phyloP scores from a whole-genome alignment of 176 grass and related monocot species.

The Rhynchospora tenuis region DNA sequence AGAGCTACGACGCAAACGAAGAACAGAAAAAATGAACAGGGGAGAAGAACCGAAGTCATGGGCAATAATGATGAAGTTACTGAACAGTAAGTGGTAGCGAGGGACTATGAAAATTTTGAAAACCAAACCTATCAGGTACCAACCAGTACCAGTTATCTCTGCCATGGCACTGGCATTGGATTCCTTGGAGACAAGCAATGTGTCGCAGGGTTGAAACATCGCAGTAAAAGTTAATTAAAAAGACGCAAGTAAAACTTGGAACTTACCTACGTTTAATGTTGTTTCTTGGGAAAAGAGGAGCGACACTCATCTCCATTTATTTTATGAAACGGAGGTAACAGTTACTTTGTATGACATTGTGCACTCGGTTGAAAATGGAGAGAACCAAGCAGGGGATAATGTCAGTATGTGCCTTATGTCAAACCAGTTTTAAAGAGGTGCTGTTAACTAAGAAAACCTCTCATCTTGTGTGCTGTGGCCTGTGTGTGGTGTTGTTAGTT shows the following conservation, averaged over 20 bases:
- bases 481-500: neutral
- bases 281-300: neutral
- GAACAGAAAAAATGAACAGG: neutral
- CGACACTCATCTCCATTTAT: neutral
- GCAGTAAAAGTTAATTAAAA: slow-evolving; percentile 17
- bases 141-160: neutral
- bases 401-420: neutral
- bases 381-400: neutral
- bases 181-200: slow-evolving; percentile 10
- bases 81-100: neutral
- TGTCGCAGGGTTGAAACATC: neutral
- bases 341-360: neutral
- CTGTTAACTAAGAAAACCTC: slow-evolving; percentile 6
- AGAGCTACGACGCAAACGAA: neutral
- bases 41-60: neutral
- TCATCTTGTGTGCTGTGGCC: neutral
- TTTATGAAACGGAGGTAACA: neutral
- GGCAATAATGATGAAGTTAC: slow-evolving; percentile 1
- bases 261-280: slow-evolving; percentile 8
- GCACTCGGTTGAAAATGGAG: neutral
- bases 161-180: slow-evolving; percentile 7
- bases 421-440: slow-evolving; percentile 16
- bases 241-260: neutral
- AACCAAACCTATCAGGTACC: neutral
- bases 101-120: neutral